These are phyloP conservation scores for Nasturtium officinale DNA, from an alignment of 345 rosid species.

Conservation along the genomic window DNA sequence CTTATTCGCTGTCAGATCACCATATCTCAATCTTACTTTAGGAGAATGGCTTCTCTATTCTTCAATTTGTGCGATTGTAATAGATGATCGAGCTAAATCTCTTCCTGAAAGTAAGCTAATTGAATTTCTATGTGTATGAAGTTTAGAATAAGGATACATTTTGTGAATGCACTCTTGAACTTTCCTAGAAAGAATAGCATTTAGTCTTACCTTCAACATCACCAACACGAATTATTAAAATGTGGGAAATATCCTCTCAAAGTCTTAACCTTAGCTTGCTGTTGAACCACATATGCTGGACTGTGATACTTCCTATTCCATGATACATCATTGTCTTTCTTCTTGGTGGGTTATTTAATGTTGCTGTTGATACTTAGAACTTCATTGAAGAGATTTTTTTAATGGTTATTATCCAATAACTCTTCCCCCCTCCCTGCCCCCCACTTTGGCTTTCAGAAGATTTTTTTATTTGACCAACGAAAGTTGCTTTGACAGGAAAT, in stretches of 20 bases:
- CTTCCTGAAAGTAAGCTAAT: background rate
- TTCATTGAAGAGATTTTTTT: background rate
- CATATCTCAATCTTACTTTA: background rate
- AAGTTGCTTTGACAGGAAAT: slow-evolving; percentile 30
- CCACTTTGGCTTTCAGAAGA: too few species aligned
- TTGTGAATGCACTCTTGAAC: background rate
- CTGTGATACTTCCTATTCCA: too few species aligned
- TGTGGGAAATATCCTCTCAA: background rate
- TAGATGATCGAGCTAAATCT: background rate
- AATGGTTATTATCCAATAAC: background rate
- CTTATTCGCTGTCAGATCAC: background rate
- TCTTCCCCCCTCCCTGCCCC: too few species aligned
- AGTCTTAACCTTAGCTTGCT: background rate
- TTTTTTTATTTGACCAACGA: background rate
- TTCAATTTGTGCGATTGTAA: background rate
- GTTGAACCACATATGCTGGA: background rate
- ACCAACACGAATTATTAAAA: background rate
- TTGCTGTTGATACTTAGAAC: background rate
- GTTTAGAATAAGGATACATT: background rate
- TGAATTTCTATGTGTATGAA: background rate
- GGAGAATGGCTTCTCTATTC: background rate
- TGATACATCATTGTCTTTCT: too few species aligned
- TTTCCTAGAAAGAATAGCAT: background rate
- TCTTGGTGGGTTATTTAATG: slow-evolving; percentile 1
- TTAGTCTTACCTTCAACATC: background rate